Evolutionary conservation across 495 filamentous ascomycete species (phyloP).

Genomic region (Podospora pseudopauciseta): DNA sequence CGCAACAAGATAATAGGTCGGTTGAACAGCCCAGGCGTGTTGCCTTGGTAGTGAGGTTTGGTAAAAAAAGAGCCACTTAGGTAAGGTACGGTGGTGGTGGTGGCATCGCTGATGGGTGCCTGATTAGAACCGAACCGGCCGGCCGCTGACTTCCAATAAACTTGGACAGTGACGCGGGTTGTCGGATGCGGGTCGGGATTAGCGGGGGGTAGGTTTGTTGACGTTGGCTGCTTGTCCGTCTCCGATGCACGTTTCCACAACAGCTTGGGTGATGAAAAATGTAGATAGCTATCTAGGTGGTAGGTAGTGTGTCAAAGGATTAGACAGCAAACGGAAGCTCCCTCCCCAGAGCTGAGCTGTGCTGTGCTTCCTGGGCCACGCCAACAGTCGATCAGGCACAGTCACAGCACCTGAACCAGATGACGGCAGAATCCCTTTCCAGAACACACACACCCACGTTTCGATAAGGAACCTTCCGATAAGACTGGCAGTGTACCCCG

Average conservation of each 20-base stretch:
- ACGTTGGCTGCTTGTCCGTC: background rate
- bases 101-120: too few relatives aligned
- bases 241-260: background rate
- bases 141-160: background rate
- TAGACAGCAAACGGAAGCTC: background rate
- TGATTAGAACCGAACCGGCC: too few relatives aligned
- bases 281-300: background rate
- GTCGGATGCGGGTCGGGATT: background rate
- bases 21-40: too few relatives aligned
- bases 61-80: too few relatives aligned
- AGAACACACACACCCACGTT: background rate
- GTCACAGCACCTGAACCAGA: background rate
- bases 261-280: background rate
- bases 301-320: too few relatives aligned
- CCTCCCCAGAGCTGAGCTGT: background rate
- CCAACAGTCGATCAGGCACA: background rate
- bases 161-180: background rate
- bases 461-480: background rate
- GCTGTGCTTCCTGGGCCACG: background rate
- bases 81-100: too few relatives aligned
- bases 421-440: slow-evolving; percentile 10
- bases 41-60: too few relatives aligned
- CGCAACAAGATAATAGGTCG: too few relatives aligned
- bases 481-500: background rate
- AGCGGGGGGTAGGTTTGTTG: background rate